Conservation (phyloP, 257 asterid genomes). For the Penstemon eatonii region DNA sequence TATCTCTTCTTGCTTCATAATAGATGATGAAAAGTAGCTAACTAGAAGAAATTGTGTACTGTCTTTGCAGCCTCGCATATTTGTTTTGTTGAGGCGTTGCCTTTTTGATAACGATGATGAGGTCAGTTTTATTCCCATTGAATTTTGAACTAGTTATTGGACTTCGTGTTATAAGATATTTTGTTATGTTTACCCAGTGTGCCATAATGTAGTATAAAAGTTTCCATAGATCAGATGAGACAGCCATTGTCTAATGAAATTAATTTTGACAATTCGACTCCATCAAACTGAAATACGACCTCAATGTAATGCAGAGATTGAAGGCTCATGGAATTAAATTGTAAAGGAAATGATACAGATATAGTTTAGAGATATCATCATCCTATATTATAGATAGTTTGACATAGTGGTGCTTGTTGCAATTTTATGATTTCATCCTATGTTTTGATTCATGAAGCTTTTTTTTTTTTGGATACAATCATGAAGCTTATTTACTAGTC, state of each 20-base stretch:
- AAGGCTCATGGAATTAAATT: not conserved
- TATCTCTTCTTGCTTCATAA: not conserved
- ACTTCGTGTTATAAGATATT: not conserved
- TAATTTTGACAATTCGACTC: conserved; percentile 1
- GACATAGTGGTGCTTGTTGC: conserved; percentile 7
- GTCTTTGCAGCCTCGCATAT: conserved; percentile 82
- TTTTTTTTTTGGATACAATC: not conserved
- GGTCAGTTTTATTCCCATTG: conserved; percentile 49
- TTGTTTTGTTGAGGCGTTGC: conserved; percentile 76
- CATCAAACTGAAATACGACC: not conserved
- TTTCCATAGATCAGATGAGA: not conserved
- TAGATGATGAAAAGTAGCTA: conserved; percentile 13
- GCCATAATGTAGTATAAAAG: no score
- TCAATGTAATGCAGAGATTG: not conserved
- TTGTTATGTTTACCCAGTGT: not conserved
- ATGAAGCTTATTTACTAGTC: conserved; percentile 21
- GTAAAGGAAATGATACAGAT: not conserved
- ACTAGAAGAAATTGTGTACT: conserved; percentile 16
- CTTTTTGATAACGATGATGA: conserved; percentile 90
- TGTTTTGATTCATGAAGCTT: conserved; percentile 15
- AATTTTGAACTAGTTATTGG: not conserved
- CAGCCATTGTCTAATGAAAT: not conserved
- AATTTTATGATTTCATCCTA: not conserved
- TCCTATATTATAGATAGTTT: no score
- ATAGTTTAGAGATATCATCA: not conserved